Percentiles rank a stretch among this genome's conserved stretches.
phyloP scores from a whole-genome alignment of 345 rosid genomes.

The Eucalyptus rudis region DNA sequence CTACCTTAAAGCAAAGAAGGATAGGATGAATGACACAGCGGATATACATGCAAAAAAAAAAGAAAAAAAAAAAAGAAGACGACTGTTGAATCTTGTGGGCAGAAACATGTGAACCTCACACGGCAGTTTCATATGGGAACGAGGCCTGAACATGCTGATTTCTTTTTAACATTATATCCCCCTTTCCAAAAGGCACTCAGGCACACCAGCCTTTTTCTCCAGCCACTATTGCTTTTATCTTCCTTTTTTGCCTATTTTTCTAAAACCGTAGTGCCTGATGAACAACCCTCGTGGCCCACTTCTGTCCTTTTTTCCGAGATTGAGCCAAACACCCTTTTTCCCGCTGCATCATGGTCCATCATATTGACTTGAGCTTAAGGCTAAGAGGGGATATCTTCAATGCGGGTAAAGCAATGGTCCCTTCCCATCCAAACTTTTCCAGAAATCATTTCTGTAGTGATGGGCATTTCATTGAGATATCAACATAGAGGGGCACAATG shows the following conservation, averaged over 20 bases:
- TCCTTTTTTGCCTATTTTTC: background rate
- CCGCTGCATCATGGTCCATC: background rate
- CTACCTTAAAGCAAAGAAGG: background rate
- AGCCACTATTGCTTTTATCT: background rate
- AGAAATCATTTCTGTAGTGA: background rate
- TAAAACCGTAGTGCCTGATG: background rate
- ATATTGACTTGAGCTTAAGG: background rate
- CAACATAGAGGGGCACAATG: background rate
- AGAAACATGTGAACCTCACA: background rate
- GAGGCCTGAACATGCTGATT: background rate
- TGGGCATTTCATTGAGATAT: background rate
- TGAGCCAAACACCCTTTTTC: background rate
- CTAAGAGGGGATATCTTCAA: background rate
- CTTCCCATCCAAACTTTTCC: background rate
- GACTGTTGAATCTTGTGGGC: background rate
- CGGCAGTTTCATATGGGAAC: background rate
- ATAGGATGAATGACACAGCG: background rate
- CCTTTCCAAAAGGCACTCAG: background rate
- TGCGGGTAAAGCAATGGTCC: background rate
- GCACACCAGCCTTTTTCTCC: background rate
- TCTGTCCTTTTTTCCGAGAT: background rate
- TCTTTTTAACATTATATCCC: background rate
- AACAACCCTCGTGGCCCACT: background rate
- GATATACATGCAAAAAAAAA: background rate
- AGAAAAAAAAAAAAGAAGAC: no score